Conservation (phyloP, 768 basidiomycete species). For the Termitomyces sp. region DNA sequence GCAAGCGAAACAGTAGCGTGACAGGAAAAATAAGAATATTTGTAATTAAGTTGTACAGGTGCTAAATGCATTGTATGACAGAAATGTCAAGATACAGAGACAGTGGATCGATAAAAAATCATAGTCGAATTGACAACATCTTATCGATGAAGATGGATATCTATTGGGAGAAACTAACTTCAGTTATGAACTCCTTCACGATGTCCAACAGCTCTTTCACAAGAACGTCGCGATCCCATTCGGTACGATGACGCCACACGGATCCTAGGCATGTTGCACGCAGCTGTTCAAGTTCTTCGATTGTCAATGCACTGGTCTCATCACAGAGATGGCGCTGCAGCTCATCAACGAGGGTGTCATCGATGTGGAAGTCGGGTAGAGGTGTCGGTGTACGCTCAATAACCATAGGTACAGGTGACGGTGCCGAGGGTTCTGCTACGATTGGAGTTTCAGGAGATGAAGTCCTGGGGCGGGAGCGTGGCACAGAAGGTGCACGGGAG, state of each 20-base stretch:
- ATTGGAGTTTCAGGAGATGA: slow-evolving; percentile 19
- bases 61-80: background rate
- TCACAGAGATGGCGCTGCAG: slow-evolving; percentile 50
- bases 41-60: slow-evolving; percentile 4
- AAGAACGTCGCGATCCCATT: slow-evolving; percentile 79
- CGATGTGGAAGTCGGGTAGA: slow-evolving; percentile 73
- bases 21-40: slow-evolving; percentile 4
- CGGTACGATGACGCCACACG: slow-evolving; percentile 78
- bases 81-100: background rate
- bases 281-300: slow-evolving; percentile 94
- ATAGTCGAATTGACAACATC: slow-evolving; percentile 1
- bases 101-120: background rate
- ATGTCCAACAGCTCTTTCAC: slow-evolving; percentile 54
- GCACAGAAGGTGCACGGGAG: slow-evolving; percentile 15
- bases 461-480: slow-evolving; percentile 9
- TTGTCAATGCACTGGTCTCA: slow-evolving; percentile 56
- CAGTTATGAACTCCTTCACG: slow-evolving; percentile 65
- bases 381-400: slow-evolving; percentile 66
- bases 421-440: background rate
- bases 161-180: slow-evolving; percentile 37
- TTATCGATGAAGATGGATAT: background rate
- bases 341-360: slow-evolving; percentile 43
- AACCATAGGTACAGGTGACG: slow-evolving; percentile 39
- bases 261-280: slow-evolving; percentile 76
- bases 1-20: background rate